Evolutionary conservation across 1,284 basidiomycete species (phyloP), one percentile per base, ranked within the genome.

Genomic region (Cystobasidium sp.): DNA sequence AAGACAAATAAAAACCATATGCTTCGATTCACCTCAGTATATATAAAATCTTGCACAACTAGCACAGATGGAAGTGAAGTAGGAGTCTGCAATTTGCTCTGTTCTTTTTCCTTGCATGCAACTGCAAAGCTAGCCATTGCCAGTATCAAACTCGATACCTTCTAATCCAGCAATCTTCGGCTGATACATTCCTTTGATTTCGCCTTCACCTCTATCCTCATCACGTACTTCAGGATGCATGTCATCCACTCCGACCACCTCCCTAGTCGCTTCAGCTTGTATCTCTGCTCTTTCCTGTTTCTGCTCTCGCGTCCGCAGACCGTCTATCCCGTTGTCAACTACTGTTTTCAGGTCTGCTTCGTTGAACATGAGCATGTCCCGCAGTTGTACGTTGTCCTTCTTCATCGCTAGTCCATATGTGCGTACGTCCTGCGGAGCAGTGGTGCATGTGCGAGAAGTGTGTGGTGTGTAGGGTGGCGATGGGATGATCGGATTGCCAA

Each of bases 311-410:
- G 70, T 56, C 24, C 70, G 70, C 6, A 73, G 63, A n/a, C 70
- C 70, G n/a, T 73, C 70, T 73, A 55, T 65, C 16, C 70, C 70
- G 43, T 73, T 66, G 22, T 73, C 55, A 20, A 73, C 70, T 10
- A 73, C 62, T 8, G 62, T 73, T 20, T 66, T 53, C 52, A 73
- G 41, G 31, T 56, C 52, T 16, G 70, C 70, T 44, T 73, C 62
- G 37, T 73, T 73, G 70, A 56, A 73, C 70, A 73, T 73, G 5
- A 73, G 63, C 62, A 44, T 43, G 53, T 73, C 70, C 6, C 70
- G 70, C 44, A 73, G 53, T 18, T 62, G 59, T 9, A 61, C 59
- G 44, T 73, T 73, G 63, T 73, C 70, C 20, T 73, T 73, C 51
- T 59, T 53, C 61, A 73, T 65, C 7, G 70, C 70, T 7, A 73